Base-by-base conservation (phyloP, 495 filamentous ascomycete genomes). In the Tuber melanosporum region DNA sequence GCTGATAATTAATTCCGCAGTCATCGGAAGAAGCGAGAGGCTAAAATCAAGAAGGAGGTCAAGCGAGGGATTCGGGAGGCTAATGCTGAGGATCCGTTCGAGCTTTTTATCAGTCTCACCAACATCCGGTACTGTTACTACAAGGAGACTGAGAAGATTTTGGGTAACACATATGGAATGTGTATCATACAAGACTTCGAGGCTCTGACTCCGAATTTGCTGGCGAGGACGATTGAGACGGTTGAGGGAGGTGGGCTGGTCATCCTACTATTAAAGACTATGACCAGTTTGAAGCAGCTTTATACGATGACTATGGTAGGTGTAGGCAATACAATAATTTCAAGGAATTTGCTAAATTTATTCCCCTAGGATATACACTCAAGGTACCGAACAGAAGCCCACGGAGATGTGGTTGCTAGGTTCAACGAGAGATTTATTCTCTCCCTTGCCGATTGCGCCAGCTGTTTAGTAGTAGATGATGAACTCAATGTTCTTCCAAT, bases 61-160 rank as follows among this genome's bases (percentile, higher is more conserved):
- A 98, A 97, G 86, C 90, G 94, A 77, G 96, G 96, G 32, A 94
- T 94, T 74, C 88, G 95, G 78, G 96, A 99, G 84, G 89, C 92
- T n/a, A 97, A 99, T 84, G 90, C 91, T 70, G 94, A 98, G 82
- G 96, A 98, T 82, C 92, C 96, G 1, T 99, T 99, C 86, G 96
- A 99, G 87, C 88, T 98, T 77, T 99, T 99, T 86, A 91, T 99
- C 83, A 94, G 93, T 32, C 90, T 97, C 74, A 92, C 97, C 85
- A 94, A 97, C 83, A 97, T 99, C 81, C 93, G 96, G 80, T 99
- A 98, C 89, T 93, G 95, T 57, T 99, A 97, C 88, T 99, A 99
- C 87, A 99, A 99, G 86, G 96, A 99, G 85, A 98, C 96, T n/a
- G 96, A 99, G 77, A 97, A 97, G 87, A 98, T 99, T 83, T 85